Percentiles rank a stretch among this genome's conserved stretches.
Conservation (phyloP, 305 asterid genomes). For the Withania somnifera region DNA sequence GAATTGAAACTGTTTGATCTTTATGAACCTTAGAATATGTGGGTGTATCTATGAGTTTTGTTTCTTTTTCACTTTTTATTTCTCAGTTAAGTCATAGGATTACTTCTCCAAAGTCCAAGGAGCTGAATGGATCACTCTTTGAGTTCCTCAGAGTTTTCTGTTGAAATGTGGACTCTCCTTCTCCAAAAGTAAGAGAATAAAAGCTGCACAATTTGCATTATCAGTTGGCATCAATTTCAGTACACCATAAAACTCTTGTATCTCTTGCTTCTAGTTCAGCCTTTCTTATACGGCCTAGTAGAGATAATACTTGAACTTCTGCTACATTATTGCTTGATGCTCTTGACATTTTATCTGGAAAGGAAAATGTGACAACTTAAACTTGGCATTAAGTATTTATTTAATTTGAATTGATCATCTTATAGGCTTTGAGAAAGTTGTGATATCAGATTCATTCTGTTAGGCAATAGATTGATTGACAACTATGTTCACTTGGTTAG, state of each 20-base stretch:
- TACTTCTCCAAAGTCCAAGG: background rate
- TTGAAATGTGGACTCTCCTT: background rate
- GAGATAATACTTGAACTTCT: no score
- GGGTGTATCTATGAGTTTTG: background rate
- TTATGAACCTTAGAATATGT: background rate
- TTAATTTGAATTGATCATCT: background rate
- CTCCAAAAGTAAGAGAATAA: background rate
- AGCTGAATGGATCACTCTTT: background rate
- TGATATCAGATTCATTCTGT: background rate
- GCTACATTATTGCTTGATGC: background rate
- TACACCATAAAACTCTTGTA: background rate
- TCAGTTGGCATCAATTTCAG: background rate
- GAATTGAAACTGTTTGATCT: background rate
- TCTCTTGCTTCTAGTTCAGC: background rate
- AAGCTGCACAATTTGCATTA: background rate
- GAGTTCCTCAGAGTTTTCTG: background rate
- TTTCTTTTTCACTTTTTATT: background rate
- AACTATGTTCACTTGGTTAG: background rate
- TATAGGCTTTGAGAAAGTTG: background rate
- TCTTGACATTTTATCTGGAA: background rate
- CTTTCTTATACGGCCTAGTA: background rate
- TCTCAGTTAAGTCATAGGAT: background rate
- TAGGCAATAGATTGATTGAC: background rate
- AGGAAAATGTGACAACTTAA: background rate
- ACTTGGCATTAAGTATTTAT: background rate